Conservation (phyloP, 768 basidiomycete species). For the Daedalea quercina region DNA sequence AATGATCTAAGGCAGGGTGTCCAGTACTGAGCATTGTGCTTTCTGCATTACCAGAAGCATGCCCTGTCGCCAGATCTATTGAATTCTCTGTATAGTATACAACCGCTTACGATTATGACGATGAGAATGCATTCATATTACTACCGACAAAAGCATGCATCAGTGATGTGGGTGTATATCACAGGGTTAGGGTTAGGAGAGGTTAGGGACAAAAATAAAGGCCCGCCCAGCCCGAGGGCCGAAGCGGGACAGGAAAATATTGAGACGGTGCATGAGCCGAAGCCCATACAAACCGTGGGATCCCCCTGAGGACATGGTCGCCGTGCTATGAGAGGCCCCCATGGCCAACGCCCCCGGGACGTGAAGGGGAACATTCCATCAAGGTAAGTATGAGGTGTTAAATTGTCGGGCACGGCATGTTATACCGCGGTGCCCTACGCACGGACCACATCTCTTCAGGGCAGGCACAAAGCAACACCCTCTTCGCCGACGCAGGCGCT, state of each 20-base stretch:
- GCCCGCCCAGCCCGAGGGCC: constrained; percentile 8
- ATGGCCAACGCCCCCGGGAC: constrained; percentile 28
- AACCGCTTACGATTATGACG: too few species aligned
- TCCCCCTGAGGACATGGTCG: constrained; percentile 48
- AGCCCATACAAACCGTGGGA: constrained; percentile 34
- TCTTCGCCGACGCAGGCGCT: not conserved
- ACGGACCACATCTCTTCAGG: not conserved
- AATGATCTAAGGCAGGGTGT: too few species aligned
- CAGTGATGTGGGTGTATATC: not conserved
- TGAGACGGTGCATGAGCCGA: constrained; percentile 30
- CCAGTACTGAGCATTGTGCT: too few species aligned
- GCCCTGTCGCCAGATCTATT: too few species aligned
- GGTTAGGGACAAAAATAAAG: constrained; percentile 1
- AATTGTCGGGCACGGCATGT: not conserved
- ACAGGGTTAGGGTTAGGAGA: constrained; percentile 5
- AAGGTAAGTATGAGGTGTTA: not conserved
- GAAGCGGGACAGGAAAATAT: constrained; percentile 14
- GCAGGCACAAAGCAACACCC: not conserved
- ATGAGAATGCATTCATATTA: too few species aligned
- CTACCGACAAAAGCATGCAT: not conserved
- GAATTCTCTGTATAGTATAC: too few species aligned
- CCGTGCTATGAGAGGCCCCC: constrained; percentile 42
- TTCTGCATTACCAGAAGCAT: too few species aligned
- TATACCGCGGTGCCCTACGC: not conserved
- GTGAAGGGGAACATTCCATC: not conserved